phyloP scores from a whole-genome alignment of 2,329 filamentous ascomycete species.

The Fusarium neocosmosporiellum region DNA sequence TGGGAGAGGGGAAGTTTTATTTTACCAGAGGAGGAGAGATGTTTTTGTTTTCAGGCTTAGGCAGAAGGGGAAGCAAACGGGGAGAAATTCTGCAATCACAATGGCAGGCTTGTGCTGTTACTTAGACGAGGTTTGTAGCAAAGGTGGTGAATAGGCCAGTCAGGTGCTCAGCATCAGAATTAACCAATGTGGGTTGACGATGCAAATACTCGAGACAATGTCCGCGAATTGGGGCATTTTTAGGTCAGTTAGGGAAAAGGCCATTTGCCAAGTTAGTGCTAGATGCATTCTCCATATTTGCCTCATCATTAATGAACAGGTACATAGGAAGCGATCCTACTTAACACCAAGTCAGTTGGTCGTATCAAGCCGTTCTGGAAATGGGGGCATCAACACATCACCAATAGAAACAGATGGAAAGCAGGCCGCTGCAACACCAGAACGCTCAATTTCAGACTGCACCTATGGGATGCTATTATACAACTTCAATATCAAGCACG shows the following conservation, averaged over 20 bases:
- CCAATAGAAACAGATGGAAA: not conserved
- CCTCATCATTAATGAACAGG: not conserved
- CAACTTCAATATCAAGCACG: slow-evolving; percentile 14
- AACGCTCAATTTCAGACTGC: slow-evolving; percentile 6
- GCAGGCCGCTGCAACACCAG: not conserved
- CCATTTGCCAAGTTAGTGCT: not conserved
- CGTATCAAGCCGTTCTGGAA: not conserved
- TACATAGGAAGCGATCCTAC: not conserved
- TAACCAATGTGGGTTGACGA: not conserved
- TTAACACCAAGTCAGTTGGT: not conserved
- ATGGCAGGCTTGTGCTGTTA: slow-evolving; percentile 2
- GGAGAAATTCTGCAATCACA: slow-evolving; percentile 5
- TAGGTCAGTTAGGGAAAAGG: not conserved
- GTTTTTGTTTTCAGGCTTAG: not conserved
- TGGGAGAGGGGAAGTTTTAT: slow-evolving; percentile 1
- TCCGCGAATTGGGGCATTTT: not conserved
- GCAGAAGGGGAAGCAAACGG: slow-evolving; percentile 1
- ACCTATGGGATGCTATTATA: slow-evolving; percentile 15
- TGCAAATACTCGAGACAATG: not conserved
- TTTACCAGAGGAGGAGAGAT: not conserved
- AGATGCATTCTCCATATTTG: not conserved
- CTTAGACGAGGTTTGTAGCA: not conserved
- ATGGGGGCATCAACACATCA: not conserved
- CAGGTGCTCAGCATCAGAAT: not conserved
- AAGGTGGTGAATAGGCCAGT: not conserved